Percentiles rank a stretch among this genome's conserved stretches.
Evolutionary conservation across 2,329 filamentous ascomycete species (phyloP).

Genomic region (Keithomyces neogunnii): DNA sequence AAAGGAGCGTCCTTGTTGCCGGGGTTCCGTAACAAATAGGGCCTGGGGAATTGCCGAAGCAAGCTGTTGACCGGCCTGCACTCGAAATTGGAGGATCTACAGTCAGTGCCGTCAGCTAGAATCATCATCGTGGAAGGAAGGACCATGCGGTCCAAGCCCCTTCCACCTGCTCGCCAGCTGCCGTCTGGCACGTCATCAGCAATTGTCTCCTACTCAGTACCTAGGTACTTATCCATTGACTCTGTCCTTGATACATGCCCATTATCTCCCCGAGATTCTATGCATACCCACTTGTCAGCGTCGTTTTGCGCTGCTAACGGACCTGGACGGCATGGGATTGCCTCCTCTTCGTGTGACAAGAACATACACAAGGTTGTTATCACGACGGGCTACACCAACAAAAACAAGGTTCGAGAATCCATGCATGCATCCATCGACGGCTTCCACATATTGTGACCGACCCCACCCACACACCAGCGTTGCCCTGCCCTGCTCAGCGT

Average conservation of each 20-base stretch:
- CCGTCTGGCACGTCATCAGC: no score
- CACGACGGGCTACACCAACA: background rate
- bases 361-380: background rate
- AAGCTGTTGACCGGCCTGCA: background rate
- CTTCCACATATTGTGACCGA: background rate
- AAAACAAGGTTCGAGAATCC: no score
- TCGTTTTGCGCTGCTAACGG: background rate
- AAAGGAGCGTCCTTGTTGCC: background rate
- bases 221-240: no score
- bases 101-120: no score
- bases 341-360: background rate
- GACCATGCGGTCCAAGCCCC: no score
- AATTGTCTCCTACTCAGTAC: no score
- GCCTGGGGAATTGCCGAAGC: background rate
- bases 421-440: background rate
- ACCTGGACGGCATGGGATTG: background rate
- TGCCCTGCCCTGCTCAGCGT: no score
- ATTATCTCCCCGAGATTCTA: no score
- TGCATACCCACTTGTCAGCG: background rate
- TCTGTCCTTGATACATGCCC: no score
- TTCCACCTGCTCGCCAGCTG: no score
- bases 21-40: background rate
- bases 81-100: no score
- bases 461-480: background rate
- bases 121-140: no score